A percentile compares a stretch with the other conserved stretches of the same genome.
These are phyloP conservation scores for Colletotrichum sp. DNA, from an alignment of 2,329 filamentous ascomycete species.

Conservation along the genomic window DNA sequence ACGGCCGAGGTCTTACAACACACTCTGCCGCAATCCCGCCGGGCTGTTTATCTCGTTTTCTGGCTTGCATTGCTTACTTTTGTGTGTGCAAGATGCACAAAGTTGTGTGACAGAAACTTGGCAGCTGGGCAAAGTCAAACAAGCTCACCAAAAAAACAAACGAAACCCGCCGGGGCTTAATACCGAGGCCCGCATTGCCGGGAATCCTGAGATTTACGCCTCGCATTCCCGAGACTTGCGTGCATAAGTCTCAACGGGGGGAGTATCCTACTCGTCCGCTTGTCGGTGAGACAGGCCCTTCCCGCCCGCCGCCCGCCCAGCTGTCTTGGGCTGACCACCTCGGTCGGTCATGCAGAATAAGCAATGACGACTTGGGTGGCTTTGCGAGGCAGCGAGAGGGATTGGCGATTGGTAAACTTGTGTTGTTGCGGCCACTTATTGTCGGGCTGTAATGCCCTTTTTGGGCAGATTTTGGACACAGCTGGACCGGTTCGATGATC, in stretches of 20 bases:
- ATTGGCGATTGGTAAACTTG: neutral
- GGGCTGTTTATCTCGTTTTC: neutral
- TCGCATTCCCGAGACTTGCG: conserved; percentile 19
- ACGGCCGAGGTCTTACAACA: neutral
- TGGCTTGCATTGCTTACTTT: neutral
- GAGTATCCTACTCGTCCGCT: conserved; percentile 1
- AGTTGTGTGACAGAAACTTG: neutral
- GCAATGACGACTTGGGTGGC: neutral
- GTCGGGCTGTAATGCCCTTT: neutral
- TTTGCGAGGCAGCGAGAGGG: neutral
- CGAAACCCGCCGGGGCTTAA: neutral
- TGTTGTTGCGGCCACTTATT: neutral
- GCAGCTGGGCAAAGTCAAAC: neutral
- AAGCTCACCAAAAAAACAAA: neutral
- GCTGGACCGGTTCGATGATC: neutral
- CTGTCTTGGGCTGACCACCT: conserved; percentile 1
- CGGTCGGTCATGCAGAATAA: conserved; percentile 11
- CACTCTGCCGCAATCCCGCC: neutral
- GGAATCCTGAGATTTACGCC: conserved; percentile 4
- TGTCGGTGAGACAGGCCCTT: neutral
- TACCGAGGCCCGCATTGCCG: conserved; percentile 17
- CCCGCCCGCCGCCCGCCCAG: neutral
- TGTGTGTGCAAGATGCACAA: neutral
- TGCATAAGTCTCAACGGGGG: conserved; percentile 1
- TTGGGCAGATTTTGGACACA: neutral